Base-by-base conservation (phyloP, 495 filamentous ascomycete genomes). In the Saxophila tyrrhenica region DNA sequence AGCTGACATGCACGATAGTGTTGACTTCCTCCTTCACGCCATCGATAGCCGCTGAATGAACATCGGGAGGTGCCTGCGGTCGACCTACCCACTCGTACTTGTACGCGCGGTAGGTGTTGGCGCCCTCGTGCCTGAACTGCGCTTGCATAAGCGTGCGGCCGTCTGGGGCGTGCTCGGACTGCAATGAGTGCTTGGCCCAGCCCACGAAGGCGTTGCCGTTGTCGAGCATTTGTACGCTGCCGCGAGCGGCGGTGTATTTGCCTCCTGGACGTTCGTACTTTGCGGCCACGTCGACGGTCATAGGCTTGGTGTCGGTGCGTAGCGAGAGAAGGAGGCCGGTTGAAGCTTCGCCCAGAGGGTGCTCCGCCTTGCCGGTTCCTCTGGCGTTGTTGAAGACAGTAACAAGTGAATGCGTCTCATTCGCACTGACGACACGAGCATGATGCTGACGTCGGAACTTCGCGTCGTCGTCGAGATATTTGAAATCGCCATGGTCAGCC, bases 361-460 rank as follows among this genome's bases (percentile, higher is more conserved):
- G n/a, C 38, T 23, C 48, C n/a, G 35, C 20, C 3, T 3, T 25
- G 24, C 38, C 54, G 9, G n/a, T 17, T 13, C 49, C 50, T 20
- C 16, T 5, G 19, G 46, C 55, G 50, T 57, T 57, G 25, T 57
- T 39, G 38, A 57, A 39, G 39, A 57, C 11, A 2, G 48, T 24
- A 19, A 57, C 39, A 17, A 51, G 19, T 17, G 19, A 44, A 15
- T 46, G 39, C 19, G 55, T 51, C 2, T 46, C 55, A 24, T 47
- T 57, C 17, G n/a, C 11, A 17, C 42, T 32, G 3, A 23, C 38
- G 16, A 41, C 20, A 2, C 49, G 48, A 20, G 39, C 49, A 24
- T 57, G 48, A 48, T 57, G 55, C 39, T 57, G 55, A 2, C 48
- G 39, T 3, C 48, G 17, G 49, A 57, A 57, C 10, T 17, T 35